Percentiles rank a stretch among this genome's conserved stretches.
phyloP scores from a whole-genome alignment of 2,329 filamentous ascomycete genomes.

The Camillea tinctor region DNA sequence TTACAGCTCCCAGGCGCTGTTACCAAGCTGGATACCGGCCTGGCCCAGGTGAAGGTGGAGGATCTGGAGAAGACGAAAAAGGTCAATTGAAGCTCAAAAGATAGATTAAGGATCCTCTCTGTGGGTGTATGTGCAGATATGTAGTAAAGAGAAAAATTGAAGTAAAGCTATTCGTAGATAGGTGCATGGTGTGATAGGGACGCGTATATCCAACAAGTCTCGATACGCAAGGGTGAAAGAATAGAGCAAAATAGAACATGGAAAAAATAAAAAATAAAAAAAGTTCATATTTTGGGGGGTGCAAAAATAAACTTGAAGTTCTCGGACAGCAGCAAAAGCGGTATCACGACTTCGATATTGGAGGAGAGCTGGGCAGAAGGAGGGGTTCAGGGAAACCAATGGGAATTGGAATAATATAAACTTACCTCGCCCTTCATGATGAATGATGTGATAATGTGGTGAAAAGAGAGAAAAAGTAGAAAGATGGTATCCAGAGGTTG shows the following conservation, averaged over 20 bases:
- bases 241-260: too few relatives aligned
- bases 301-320: background rate
- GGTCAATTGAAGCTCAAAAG: slow-evolving; percentile 5
- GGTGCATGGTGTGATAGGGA: too few relatives aligned
- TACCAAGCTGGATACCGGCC: slow-evolving; percentile 72
- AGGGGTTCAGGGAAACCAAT: background rate
- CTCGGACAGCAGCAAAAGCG: background rate
- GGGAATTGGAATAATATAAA: slow-evolving; percentile 9
- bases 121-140: too few relatives aligned
- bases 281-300: background rate
- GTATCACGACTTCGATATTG: background rate
- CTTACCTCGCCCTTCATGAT: slow-evolving; percentile 60
- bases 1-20: slow-evolving; percentile 75
- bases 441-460: slow-evolving; percentile 18
- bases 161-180: background rate
- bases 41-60: slow-evolving; percentile 65
- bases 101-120: too few relatives aligned
- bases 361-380: slow-evolving; percentile 5
- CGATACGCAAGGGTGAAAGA: too few relatives aligned
- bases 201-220: background rate
- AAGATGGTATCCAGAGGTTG: slow-evolving; percentile 6
- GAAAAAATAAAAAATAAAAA: background rate
- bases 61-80: slow-evolving; percentile 42
- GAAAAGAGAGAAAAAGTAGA: slow-evolving; percentile 2
- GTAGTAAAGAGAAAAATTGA: background rate